phyloP scores from a whole-genome alignment of 2,329 filamentous ascomycete species.

The Aspergillus hiratsukae region DNA sequence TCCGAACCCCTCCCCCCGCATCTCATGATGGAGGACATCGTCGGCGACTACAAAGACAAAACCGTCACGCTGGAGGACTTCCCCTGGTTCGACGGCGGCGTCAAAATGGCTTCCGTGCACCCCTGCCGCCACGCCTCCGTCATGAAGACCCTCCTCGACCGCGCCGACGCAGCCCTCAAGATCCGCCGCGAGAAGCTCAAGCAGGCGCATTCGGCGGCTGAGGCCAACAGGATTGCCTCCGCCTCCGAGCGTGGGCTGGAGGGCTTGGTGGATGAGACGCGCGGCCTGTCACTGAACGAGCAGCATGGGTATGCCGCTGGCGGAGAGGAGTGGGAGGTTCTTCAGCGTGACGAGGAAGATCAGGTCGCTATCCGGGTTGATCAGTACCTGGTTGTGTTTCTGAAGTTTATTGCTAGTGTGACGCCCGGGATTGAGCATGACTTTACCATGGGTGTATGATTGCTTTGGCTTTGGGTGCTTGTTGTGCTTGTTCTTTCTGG shows the following conservation, averaged over 20 bases:
- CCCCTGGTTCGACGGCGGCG: slow-evolving; percentile 62
- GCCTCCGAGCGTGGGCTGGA: slow-evolving; percentile 65
- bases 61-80: slow-evolving; percentile 98
- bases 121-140: slow-evolving; percentile 96
- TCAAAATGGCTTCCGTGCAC: slow-evolving; percentile 96
- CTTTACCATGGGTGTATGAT: slow-evolving; percentile 89
- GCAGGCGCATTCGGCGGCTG: slow-evolving; percentile 49
- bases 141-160: slow-evolving; percentile 96
- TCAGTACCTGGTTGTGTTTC: slow-evolving; percentile 49
- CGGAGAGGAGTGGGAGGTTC: slow-evolving; percentile 62
- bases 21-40: slow-evolving; percentile 94
- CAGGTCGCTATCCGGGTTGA: slow-evolving; percentile 48
- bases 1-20: slow-evolving; percentile 77
- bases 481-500: background rate
- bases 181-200: slow-evolving; percentile 78
- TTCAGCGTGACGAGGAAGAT: slow-evolving; percentile 49
- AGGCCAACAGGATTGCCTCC: slow-evolving; percentile 39
- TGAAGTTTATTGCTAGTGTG: slow-evolving; percentile 75
- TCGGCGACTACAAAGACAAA: slow-evolving; percentile 96
- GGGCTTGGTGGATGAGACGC: slow-evolving; percentile 77
- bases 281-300: slow-evolving; percentile 56
- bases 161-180: slow-evolving; percentile 88
- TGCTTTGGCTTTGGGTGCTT: background rate
- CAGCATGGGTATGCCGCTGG: slow-evolving; percentile 35
- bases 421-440: slow-evolving; percentile 97